phyloP scores from a whole-genome alignment of 345 rosid genomes.

The Arabis hirsuta region DNA sequence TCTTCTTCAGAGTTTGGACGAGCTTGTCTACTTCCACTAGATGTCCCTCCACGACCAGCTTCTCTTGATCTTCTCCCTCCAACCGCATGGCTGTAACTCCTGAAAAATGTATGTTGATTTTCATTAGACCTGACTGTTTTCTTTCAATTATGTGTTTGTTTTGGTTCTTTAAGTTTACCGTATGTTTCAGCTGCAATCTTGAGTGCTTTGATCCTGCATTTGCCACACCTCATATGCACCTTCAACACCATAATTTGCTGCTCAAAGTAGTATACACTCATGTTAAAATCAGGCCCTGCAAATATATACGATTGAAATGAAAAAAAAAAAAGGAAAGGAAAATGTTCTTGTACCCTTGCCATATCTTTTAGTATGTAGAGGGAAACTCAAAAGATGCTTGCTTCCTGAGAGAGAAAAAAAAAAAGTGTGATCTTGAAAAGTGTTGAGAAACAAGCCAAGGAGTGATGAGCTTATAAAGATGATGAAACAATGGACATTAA shows the following conservation, averaged over 20 bases:
- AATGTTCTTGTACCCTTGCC: conserved; percentile 17
- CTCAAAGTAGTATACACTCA: conserved; percentile 2
- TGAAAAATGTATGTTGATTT: conserved; percentile 12
- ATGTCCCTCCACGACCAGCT: conserved; percentile 17
- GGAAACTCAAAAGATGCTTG: conserved; percentile 5
- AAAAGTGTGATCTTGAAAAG: conserved; percentile 11
- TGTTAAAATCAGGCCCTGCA: conserved; percentile 17
- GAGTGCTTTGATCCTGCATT: conserved; percentile 28
- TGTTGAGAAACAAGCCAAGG: conserved; percentile 12
- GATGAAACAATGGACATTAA: conserved; percentile 23
- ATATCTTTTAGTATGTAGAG: conserved; percentile 8
- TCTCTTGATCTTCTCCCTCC: conserved; percentile 21
- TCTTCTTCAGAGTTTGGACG: conserved; percentile 16
- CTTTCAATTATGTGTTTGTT: neutral
- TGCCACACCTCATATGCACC: conserved; percentile 33
- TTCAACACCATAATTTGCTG: conserved; percentile 14
- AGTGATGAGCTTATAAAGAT: conserved; percentile 12
- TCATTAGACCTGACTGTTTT: neutral
- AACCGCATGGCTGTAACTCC: conserved; percentile 23
- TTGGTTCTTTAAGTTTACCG: conserved; percentile 15
- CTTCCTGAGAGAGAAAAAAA: conserved; percentile 3
- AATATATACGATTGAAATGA: neutral
- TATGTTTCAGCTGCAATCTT: conserved; percentile 13
- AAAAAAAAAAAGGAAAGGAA: neutral
- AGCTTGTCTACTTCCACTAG: neutral